Percentiles rank a stretch among this genome's conserved stretches.
Evolutionary conservation across 2,329 filamentous ascomycete species (phyloP).

Genomic region (Aspergillus brasiliensis): DNA sequence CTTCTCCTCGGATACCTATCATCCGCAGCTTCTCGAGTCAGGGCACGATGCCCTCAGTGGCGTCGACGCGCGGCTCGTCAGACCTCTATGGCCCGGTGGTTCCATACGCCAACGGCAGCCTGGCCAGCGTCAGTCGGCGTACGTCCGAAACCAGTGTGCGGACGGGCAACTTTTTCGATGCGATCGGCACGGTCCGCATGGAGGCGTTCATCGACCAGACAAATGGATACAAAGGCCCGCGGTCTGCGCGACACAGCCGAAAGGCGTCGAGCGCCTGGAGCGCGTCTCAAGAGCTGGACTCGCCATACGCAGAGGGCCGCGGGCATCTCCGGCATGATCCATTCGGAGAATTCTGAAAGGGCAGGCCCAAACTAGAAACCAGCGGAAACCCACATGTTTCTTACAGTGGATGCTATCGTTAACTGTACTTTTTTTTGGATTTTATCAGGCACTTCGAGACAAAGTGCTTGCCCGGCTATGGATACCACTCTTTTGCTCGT

Average conservation of each 20-base stretch:
- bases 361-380: not conserved
- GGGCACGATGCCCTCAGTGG: constrained; percentile 36
- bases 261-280: constrained; percentile 40
- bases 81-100: constrained; percentile 53
- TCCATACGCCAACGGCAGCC: constrained; percentile 35
- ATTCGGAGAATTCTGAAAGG: constrained; percentile 47
- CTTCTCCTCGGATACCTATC: constrained; percentile 71
- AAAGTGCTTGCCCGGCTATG: not conserved
- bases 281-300: constrained; percentile 37
- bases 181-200: constrained; percentile 90
- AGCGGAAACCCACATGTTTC: not conserved
- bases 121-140: constrained; percentile 52
- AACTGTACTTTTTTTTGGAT: too few species aligned
- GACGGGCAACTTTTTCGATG: constrained; percentile 72
- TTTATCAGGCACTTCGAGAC: too few species aligned
- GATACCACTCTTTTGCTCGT: not conserved
- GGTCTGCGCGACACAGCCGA: constrained; percentile 24
- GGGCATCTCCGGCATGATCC: constrained; percentile 48
- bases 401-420: too few species aligned
- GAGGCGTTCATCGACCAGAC: constrained; percentile 81
- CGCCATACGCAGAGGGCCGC: constrained; percentile 35
- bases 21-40: constrained; percentile 72
- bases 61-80: constrained; percentile 54
- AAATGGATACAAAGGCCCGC: constrained; percentile 27
- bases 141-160: constrained; percentile 54